Conservation (phyloP, 768 basidiomycete species). For the Rubroboletus pulcherrimus region DNA sequence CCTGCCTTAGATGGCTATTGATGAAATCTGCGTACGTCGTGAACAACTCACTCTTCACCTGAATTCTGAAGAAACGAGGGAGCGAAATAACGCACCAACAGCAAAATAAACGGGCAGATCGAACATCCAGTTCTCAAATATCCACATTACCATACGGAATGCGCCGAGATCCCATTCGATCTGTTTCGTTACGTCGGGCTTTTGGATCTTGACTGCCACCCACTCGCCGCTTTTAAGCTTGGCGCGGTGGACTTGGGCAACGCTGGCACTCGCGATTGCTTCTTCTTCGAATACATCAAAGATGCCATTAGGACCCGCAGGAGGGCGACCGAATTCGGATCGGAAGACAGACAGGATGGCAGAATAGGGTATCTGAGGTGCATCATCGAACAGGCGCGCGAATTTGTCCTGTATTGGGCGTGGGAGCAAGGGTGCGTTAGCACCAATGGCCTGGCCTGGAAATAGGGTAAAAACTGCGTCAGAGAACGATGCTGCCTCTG, state of each 20-base stretch:
- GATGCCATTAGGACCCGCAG: slow-evolving; percentile 63
- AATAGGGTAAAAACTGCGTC: not conserved
- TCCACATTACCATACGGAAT: slow-evolving; percentile 72
- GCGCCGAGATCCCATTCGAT: slow-evolving; percentile 79
- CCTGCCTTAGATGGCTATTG: slow-evolving; percentile 74
- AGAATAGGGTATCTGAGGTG: slow-evolving; percentile 77
- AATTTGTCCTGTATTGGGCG: slow-evolving; percentile 81
- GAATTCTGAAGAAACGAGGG: not conserved
- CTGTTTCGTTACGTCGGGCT: slow-evolving; percentile 82
- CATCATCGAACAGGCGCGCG: slow-evolving; percentile 80
- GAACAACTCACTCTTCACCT: not conserved
- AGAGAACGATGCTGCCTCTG: not conserved
- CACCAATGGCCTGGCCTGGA: slow-evolving; percentile 71
- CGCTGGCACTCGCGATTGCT: slow-evolving; percentile 83
- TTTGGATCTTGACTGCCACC: slow-evolving; percentile 95
- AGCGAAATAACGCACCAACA: slow-evolving; percentile 48
- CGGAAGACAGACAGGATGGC: slow-evolving; percentile 64
- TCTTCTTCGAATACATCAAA: slow-evolving; percentile 76
- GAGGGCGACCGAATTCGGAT: slow-evolving; percentile 64
- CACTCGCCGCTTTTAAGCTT: slow-evolving; percentile 49
- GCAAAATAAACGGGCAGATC: slow-evolving; percentile 82
- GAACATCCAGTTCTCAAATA: slow-evolving; percentile 76
- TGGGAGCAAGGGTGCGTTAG: slow-evolving; percentile 83
- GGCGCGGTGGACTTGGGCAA: slow-evolving; percentile 90
- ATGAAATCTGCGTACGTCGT: slow-evolving; percentile 55